Base-by-base conservation (phyloP, 1,284 basidiomycete genomes). In the Austroboletus rostrupii region DNA sequence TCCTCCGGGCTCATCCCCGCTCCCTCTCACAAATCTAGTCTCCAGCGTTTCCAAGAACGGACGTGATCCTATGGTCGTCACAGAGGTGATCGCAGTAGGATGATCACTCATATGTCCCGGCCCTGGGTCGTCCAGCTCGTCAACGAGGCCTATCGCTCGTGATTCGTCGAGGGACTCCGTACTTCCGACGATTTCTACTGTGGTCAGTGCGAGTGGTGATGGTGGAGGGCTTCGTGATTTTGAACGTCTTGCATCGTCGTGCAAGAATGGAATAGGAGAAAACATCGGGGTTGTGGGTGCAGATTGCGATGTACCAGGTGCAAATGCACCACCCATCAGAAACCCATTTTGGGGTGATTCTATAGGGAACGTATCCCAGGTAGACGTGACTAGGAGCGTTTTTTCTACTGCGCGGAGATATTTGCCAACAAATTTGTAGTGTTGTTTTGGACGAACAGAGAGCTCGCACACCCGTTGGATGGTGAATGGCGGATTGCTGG, bases 381-480 rank as follows among this genome's bases (percentile, higher is more conserved):
- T 80, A 26, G 92, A 92, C 2, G 92, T 94, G 48, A 97, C 92
- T 26, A 91, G 84, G 17, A 95, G 72, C 14, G 87, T 77, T 62
- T 90, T 90, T 61, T 95, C 90, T 12, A 97, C 72, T 0, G 94
- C 93, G 11, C 94, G 89, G 20, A 96, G 77, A 66, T 94, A 97
- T 70, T 97, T 97, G 42, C 93, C 91, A 6, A 92, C 71, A 23
- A 80, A 78, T 37, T 76, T 83, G 74, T 97, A 95, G 57, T 90
- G 78, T 44, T 77, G 71, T 53, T 76, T 76, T 3, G 93, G 92
- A 31, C 78, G 69, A 8, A 87, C 58, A 41, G 85, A 83, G n/a
- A 97, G 80, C 64, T 97, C 93, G 60, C 89, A 91, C 16, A 97
- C 70, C 33, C 94, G 85, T 68, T 97, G 94, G 46, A 97, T 87